These are phyloP conservation scores for Huntiella decipiens DNA, from an alignment of 2,329 filamentous ascomycete genomes.

Conservation along the genomic window DNA sequence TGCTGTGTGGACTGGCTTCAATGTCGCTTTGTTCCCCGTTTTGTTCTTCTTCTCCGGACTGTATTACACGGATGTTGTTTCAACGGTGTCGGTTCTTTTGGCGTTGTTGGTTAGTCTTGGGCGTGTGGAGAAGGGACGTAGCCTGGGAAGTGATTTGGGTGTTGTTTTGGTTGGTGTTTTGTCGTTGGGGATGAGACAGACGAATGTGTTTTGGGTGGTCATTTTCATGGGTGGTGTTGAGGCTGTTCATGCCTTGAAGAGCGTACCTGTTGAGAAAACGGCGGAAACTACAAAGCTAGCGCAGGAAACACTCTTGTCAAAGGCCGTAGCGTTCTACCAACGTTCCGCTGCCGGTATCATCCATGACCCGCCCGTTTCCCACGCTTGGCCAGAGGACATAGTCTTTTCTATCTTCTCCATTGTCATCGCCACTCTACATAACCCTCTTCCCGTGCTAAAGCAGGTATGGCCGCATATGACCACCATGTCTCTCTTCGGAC, in stretches of 20 bases:
- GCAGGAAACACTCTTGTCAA: constrained; percentile 20
- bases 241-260: constrained; percentile 31
- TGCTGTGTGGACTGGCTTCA: constrained; percentile 46
- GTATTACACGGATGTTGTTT: constrained; percentile 87
- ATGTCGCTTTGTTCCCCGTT: constrained; percentile 69
- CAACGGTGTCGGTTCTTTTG: constrained; percentile 54
- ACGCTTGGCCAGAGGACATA: constrained; percentile 30
- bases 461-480: constrained; percentile 40
- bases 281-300: constrained; percentile 16
- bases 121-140: constrained; percentile 20
- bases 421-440: constrained; percentile 33
- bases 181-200: constrained; percentile 68
- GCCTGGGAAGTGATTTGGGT: constrained; percentile 22
- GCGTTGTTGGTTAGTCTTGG: constrained; percentile 41
- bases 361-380: constrained; percentile 32
- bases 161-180: constrained; percentile 39
- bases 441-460: constrained; percentile 25
- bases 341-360: constrained; percentile 32
- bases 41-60: constrained; percentile 91
- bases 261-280: constrained; percentile 15
- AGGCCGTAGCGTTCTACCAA: constrained; percentile 10
- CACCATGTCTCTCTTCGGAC: constrained; percentile 47
- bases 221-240: constrained; percentile 52
- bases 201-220: constrained; percentile 91
- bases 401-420: constrained; percentile 44